A percentile compares a stretch with the other conserved stretches of the same genome.
phyloP scores from a whole-genome alignment of 441 rosid species.

The Pelargonium citronellum region DNA sequence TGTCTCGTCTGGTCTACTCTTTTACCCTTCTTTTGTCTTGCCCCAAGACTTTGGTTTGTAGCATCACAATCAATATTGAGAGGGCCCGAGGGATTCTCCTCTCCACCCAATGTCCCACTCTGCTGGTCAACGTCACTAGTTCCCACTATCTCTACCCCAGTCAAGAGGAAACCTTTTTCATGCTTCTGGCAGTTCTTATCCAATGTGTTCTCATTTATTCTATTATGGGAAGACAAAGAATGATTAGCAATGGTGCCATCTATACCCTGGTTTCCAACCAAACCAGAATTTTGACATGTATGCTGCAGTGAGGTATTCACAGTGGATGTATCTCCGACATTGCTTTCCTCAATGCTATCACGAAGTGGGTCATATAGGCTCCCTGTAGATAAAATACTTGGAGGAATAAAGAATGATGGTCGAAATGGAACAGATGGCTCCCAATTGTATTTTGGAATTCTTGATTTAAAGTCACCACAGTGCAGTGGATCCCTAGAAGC shows the following conservation, averaged over 20 bases:
- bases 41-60: constrained; percentile 33
- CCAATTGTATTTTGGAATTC: constrained; percentile 62
- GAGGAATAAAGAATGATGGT: constrained; percentile 54
- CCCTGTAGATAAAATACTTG: constrained; percentile 41
- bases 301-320: background rate
- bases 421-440: constrained; percentile 78
- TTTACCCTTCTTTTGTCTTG: constrained; percentile 29
- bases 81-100: constrained; percentile 44
- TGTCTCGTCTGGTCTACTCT: constrained; percentile 33
- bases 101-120: constrained; percentile 34
- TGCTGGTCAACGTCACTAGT: constrained; percentile 46
- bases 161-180: constrained; percentile 30
- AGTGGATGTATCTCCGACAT: constrained; percentile 17
- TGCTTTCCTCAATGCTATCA: constrained; percentile 48
- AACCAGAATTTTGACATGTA: constrained; percentile 28
- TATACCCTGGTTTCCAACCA: constrained; percentile 21
- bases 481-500: constrained; percentile 22
- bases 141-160: constrained; percentile 42
- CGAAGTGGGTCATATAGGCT: constrained; percentile 55
- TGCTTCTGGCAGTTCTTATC: constrained; percentile 29
- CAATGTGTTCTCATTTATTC: constrained; percentile 30
- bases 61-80: constrained; percentile 31
- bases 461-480: constrained; percentile 33
- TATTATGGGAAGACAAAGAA: constrained; percentile 37
- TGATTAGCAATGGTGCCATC: constrained; percentile 42